Evolutionary conservation across 768 basidiomycete species (phyloP), one percentile per base, ranked within the genome.

Genomic region (Termitomyces sp.): DNA sequence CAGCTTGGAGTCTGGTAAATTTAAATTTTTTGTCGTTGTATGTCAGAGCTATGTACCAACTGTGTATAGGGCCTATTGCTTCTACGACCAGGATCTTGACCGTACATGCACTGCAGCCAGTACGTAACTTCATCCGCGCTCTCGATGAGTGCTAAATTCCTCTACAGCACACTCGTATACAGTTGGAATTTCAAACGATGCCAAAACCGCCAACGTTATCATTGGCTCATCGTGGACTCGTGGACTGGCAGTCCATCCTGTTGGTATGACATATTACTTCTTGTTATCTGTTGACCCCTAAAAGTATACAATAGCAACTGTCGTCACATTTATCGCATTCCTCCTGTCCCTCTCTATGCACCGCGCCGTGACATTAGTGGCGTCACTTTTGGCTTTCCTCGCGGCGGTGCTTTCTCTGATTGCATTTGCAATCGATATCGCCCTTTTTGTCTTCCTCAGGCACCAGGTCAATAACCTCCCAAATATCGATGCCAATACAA

Each of bases 351-450:
- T 90, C 52, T 87, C 85, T 24, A 76, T 79, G 37, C 83, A 86
- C 57, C 59, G 70, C 39, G 80, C 76, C 9, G 74, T 88, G 31
- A 79, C 82, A 18, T 79, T 91, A 37, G 60, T 87, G 51, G 86
- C 89, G 2, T 76, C 88, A 22, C 65, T 88, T 26, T 67, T 82
- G n/a, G 77, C 90, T 13, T 88, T 89, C 79, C 74, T 91, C 54
- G 88, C 87, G 8, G 85, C 87, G 0, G 59, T 79, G 22, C 67
- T 92, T 44, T 82, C 88, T 3, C 72, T 91, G 55, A 81, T 91
- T 60, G 84, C 88, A 1, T 90, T 92, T 65, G 80, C 81, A 42
- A 82, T 88, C 68, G 89, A 93, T 68, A 86, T 92, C 59, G 86
- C 88, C 14, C 80, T 93, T 31, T 87, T 75, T 64, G 84, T 75